A percentile compares a stretch with the other conserved stretches of the same genome.
These are phyloP conservation scores for Trichosporon sp. DNA, from an alignment of 1,284 basidiomycete species.

Conservation along the genomic window DNA sequence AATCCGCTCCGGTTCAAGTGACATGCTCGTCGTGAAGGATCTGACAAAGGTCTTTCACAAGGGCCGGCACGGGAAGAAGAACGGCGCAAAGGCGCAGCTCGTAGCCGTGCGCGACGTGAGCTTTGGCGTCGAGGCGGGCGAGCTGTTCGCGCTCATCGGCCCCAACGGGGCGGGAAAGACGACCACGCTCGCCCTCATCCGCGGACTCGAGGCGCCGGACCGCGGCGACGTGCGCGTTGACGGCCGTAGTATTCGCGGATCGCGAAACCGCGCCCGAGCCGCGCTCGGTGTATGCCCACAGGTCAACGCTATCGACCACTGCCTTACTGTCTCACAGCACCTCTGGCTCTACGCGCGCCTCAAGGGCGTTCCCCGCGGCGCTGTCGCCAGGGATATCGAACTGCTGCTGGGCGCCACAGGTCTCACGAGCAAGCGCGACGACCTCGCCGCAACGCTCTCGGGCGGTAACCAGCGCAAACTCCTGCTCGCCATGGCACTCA, in stretches of 20 bases:
- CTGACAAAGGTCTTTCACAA: conserved; percentile 61
- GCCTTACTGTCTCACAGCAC: conserved; percentile 71
- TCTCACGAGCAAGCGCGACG: conserved; percentile 59
- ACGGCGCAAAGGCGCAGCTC: neutral
- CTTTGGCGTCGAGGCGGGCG: conserved; percentile 60
- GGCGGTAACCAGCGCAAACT: conserved; percentile 77
- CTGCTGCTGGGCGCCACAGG: conserved; percentile 59
- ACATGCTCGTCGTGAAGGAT: conserved; percentile 60
- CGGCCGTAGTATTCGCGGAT: conserved; percentile 58
- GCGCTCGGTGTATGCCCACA: conserved; percentile 71
- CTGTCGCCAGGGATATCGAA: conserved; percentile 56
- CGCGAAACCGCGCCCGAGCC: conserved; percentile 54
- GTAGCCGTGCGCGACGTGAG: conserved; percentile 61
- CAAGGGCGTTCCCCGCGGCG: conserved; percentile 58
- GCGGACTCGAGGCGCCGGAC: conserved; percentile 50
- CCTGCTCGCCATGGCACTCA: conserved; percentile 67
- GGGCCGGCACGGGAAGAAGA: conserved; percentile 9
- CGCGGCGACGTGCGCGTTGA: conserved; percentile 63
- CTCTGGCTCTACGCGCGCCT: conserved; percentile 50
- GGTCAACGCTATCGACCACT: conserved; percentile 71
- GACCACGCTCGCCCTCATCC: conserved; percentile 52
- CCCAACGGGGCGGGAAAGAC: conserved; percentile 75
- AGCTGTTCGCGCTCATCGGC: conserved; percentile 66
- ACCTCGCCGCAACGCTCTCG: conserved; percentile 64
- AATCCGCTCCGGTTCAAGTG: conserved; percentile 48